Evolutionary conservation across 345 rosid species (phyloP).

Genomic region (Rhodomyrtus tomentosa): DNA sequence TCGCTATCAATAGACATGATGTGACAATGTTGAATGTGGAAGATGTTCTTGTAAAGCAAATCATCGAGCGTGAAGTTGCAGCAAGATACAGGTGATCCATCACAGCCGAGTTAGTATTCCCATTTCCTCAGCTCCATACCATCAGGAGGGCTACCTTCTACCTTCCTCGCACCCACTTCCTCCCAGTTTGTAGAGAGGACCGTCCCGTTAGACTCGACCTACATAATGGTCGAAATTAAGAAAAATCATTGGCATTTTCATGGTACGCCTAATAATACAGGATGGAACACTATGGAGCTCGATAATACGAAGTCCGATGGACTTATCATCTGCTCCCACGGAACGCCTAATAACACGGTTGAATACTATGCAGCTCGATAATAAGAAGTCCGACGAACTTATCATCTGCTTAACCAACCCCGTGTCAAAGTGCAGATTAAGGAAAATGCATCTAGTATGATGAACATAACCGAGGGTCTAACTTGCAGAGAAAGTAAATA

Average conservation of each 20-base stretch:
- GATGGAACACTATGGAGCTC: background rate
- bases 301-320: background rate
- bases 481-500: background rate
- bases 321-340: background rate
- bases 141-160: conserved; percentile 69
- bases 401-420: background rate
- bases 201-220: conserved; percentile 76
- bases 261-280: background rate
- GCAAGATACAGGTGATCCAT: background rate
- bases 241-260: background rate
- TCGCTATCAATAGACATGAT: background rate
- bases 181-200: conserved; percentile 80
- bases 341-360: background rate
- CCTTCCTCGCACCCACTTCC: conserved; percentile 67
- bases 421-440: background rate
- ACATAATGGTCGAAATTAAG: background rate
- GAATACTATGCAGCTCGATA: background rate
- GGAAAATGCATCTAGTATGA: background rate
- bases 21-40: background rate
- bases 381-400: background rate
- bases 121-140: conserved; percentile 84
- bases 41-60: background rate
- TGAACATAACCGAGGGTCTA: background rate
- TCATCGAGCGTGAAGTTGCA: background rate
- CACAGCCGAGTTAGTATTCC: conserved; percentile 22